A percentile compares a stretch with the other conserved stretches of the same genome.
Conservation (phyloP, 805 yeast species). For the Alloascoidea africana region DNA sequence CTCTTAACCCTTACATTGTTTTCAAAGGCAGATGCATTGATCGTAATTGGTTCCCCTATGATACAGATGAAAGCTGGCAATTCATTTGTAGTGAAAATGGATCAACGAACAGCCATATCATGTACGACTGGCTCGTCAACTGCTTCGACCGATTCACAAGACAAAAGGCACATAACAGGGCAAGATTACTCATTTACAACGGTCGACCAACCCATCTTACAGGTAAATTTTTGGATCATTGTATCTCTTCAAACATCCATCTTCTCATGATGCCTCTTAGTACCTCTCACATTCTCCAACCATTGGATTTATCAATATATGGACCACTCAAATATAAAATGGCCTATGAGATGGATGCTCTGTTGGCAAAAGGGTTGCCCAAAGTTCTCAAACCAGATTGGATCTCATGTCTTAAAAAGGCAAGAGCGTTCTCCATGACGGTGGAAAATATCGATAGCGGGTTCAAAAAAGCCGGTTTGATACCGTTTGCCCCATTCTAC, state of each 20-base stretch:
- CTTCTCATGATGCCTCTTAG: not conserved
- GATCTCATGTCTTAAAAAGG: not conserved
- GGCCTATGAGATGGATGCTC: slow-evolving; percentile 1
- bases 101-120: not conserved
- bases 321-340: not conserved
- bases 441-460: not conserved
- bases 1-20: not conserved
- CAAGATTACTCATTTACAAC: not conserved
- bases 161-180: not conserved
- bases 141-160: not conserved
- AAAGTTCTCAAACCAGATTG: not conserved
- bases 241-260: not conserved
- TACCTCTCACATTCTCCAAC: not conserved
- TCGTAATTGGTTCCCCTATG: slow-evolving; percentile 1
- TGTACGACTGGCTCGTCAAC: slow-evolving; percentile 1
- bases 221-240: not conserved
- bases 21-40: slow-evolving; percentile 1
- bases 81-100: not conserved
- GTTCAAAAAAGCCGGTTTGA: not conserved
- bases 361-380: not conserved
- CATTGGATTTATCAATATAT: not conserved
- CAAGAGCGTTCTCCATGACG: not conserved
- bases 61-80: slow-evolving; percentile 1
- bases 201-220: not conserved
- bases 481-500: slow-evolving; percentile 1